Evolutionary conservation across 345 rosid species (phyloP).

Genomic region (Fremontodendron californicum): DNA sequence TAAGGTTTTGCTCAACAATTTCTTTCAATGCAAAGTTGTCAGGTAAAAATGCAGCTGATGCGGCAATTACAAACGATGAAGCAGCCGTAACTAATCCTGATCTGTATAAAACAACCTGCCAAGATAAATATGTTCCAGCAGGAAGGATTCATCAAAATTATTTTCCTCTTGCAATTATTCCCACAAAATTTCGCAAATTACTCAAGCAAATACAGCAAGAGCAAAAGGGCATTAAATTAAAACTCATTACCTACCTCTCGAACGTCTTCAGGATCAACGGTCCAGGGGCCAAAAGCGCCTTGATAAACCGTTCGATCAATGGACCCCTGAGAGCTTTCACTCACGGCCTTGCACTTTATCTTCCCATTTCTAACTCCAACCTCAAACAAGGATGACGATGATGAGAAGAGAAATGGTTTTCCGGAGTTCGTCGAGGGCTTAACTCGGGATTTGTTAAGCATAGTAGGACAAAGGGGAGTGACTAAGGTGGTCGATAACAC

Average conservation of each 20-base stretch:
- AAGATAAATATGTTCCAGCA: background rate
- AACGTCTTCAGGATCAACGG: constrained; percentile 70
- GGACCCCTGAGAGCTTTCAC: constrained; percentile 49
- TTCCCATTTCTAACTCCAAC: background rate
- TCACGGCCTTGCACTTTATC: constrained; percentile 4
- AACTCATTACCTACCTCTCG: constrained; percentile 58
- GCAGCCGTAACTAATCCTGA: constrained; percentile 82
- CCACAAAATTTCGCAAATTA: background rate
- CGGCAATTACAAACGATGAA: constrained; percentile 70
- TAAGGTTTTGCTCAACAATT: constrained; percentile 54
- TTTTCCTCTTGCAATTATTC: background rate
- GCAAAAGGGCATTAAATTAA: background rate
- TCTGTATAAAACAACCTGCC: constrained; percentile 81
- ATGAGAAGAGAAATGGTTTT: background rate
- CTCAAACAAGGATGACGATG: background rate
- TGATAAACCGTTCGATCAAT: constrained; percentile 51
- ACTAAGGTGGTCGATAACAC: background rate
- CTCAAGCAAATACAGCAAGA: background rate
- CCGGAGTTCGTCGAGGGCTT: background rate
- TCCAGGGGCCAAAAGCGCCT: constrained; percentile 86
- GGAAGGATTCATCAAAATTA: background rate
- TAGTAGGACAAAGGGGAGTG: background rate
- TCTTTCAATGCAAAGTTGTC: constrained; percentile 40
- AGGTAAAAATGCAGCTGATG: constrained; percentile 73
- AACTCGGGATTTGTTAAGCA: background rate